Conservation (phyloP, 768 basidiomycete species). For the Candolleomyces aberdarensis region DNA sequence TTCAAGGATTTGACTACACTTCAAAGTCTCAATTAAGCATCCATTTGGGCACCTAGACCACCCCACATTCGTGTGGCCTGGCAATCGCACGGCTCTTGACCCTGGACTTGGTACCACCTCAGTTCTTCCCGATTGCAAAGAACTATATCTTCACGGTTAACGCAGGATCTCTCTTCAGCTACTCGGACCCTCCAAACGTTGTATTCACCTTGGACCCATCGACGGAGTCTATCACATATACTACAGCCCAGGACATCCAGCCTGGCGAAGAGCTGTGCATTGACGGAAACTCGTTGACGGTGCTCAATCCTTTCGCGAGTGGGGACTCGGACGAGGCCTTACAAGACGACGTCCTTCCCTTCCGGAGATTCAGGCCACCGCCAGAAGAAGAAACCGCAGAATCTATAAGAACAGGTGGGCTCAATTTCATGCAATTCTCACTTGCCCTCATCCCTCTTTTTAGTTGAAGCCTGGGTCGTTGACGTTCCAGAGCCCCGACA, state of each 20-base stretch:
- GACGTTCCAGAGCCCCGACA: conserved; percentile 62
- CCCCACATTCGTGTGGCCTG: conserved; percentile 75
- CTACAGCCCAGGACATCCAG: conserved; percentile 48
- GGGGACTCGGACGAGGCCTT: conserved; percentile 48
- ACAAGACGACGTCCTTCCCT: conserved; percentile 61
- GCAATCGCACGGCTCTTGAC: conserved; percentile 73
- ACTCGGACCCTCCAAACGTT: conserved; percentile 67
- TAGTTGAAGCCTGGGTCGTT: conserved; percentile 76
- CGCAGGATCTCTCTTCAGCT: conserved; percentile 81
- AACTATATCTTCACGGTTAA: neutral
- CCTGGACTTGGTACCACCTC: conserved; percentile 62
- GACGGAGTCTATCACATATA: conserved; percentile 62
- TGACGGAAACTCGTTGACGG: conserved; percentile 11
- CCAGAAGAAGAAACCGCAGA: conserved; percentile 62
- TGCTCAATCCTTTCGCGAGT: conserved; percentile 25
- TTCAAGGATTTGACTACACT: neutral
- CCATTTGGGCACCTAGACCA: conserved; percentile 48
- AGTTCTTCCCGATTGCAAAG: neutral
- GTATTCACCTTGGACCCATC: conserved; percentile 53
- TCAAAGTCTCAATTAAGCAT: conserved; percentile 22
- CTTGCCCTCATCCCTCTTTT: neutral
- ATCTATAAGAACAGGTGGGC: conserved; percentile 54
- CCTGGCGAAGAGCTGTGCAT: conserved; percentile 67
- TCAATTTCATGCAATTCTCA: neutral
- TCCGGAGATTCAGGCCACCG: conserved; percentile 54